phyloP scores from a whole-genome alignment of 2,329 filamentous ascomycete species.

The Nemania bipapillata region DNA sequence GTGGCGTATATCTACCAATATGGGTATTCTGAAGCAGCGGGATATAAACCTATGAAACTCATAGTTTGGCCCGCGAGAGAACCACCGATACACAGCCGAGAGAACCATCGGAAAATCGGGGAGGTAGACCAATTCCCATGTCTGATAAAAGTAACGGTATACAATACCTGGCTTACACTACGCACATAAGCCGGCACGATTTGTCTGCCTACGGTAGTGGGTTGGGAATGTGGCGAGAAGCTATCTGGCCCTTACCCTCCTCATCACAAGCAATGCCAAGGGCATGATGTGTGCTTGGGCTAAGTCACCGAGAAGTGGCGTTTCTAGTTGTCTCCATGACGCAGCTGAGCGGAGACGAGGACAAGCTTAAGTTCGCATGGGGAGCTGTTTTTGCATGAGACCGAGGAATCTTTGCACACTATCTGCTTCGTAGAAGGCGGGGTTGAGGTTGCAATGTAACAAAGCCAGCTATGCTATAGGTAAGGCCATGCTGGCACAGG shows the following conservation, averaged over 20 bases:
- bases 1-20: conserved; percentile 14
- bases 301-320: conserved; percentile 16
- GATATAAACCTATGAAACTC: conserved; percentile 5
- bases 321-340: conserved; percentile 12
- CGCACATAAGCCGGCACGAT: conserved; percentile 7
- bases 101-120: neutral
- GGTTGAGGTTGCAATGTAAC: conserved; percentile 30
- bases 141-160: neutral
- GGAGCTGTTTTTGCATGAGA: conserved; percentile 29
- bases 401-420: conserved; percentile 14
- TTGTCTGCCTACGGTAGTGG: neutral
- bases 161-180: neutral
- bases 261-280: conserved; percentile 15
- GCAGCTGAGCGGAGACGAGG: conserved; percentile 18
- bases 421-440: conserved; percentile 26
- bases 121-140: neutral
- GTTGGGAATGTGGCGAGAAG: conserved; percentile 6
- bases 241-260: conserved; percentile 21
- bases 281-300: conserved; percentile 14
- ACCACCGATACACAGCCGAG: conserved; percentile 1
- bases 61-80: neutral
- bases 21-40: neutral
- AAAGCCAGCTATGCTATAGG: conserved; percentile 23
- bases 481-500: conserved; percentile 3
- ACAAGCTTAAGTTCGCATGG: conserved; percentile 19